Percentiles rank a stretch among this genome's conserved stretches.
Evolutionary conservation across 1,284 basidiomycete genomes (phyloP).

Genomic region (Tilletia caries): DNA sequence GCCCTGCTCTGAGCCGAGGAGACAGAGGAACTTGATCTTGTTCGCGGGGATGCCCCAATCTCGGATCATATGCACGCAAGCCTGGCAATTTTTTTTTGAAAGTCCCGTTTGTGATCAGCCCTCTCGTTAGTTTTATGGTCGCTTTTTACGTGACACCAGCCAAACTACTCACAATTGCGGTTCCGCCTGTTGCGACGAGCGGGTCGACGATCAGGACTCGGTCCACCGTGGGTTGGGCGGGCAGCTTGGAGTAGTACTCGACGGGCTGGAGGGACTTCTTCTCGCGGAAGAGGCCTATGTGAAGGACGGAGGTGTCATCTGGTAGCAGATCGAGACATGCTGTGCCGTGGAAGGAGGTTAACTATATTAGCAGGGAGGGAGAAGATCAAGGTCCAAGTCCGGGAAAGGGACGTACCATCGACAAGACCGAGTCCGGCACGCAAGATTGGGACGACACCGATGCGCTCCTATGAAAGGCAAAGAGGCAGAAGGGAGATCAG

Average conservation of each 20-base stretch:
- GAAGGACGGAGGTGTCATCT: constrained; percentile 75
- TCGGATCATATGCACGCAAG: constrained; percentile 47
- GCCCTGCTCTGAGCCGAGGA: constrained; percentile 76
- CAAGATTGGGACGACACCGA: constrained; percentile 84
- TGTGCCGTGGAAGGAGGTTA: constrained; percentile 17
- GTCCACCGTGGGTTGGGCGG: constrained; percentile 72
- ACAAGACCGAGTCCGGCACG: constrained; percentile 93
- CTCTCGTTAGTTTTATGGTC: too few relatives aligned
- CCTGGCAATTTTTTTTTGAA: too few relatives aligned
- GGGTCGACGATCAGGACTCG: constrained; percentile 79
- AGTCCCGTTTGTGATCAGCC: too few relatives aligned
- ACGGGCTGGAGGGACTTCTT: constrained; percentile 86
- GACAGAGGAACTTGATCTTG: constrained; percentile 75
- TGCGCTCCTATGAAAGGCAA: constrained; percentile 56
- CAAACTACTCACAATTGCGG: constrained; percentile 67
- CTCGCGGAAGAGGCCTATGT: constrained; percentile 84
- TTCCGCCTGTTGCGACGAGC: constrained; percentile 89
- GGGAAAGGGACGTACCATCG: constrained; percentile 56
- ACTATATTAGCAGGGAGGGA: neutral
- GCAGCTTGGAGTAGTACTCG: constrained; percentile 75
- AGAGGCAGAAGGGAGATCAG: neutral
- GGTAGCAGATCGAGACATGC: constrained; percentile 75
- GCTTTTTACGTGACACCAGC: too few relatives aligned
- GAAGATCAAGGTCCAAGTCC: too few relatives aligned
- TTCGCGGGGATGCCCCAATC: constrained; percentile 51